Base-by-base conservation (phyloP, 208 protist species). In the Trypanosoma scelopori region DNA sequence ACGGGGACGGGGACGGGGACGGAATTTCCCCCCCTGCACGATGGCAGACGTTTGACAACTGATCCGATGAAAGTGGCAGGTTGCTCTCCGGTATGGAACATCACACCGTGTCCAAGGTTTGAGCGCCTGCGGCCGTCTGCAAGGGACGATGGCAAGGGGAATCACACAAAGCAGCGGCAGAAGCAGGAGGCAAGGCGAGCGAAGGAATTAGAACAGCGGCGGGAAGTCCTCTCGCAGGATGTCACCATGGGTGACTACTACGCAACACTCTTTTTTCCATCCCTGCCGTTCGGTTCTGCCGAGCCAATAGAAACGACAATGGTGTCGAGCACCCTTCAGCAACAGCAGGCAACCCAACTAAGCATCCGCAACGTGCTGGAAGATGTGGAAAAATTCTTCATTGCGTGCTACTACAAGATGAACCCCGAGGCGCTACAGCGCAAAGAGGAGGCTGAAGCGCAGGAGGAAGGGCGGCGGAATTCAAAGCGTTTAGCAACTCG, bases 321-420 rank as follows among this genome's bases (percentile, higher is more conserved):
- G 3, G 3, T 1, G 11, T 22, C 43, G n/a, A 11, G 9, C 37
- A 13, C n/a, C 32, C n/a, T n/a, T n/a, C n/a, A 1, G 42, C 41
- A 3, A 13, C n/a, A 0, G 55, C 4, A 12, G 28, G 43, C 1
- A 18, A 13, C 22, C 15, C 39, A 43, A 16, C 35, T 49, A 27
- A 2, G 49, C 3, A 41, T n/a, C 15, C 74, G 74, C 45, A 74
- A 48, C 22, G 20, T 50, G 7, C 63, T 72, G 7, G 58, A 80
- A 11, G 77, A 89, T 32, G 56, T 93, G 23, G 70, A 85, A 22
- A 70, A 90, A 13, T 69, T 62, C 18, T 93, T 93, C 53, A 78
- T 87, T 52, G 69, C 65, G 12, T 71, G 74, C 11, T 81, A 85
- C 74, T 76, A 82, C 53, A 63, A 82, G 18, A 55, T 67, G 35